Conservation (phyloP, 1,284 basidiomycete genomes). For the Sutorius eximius region DNA sequence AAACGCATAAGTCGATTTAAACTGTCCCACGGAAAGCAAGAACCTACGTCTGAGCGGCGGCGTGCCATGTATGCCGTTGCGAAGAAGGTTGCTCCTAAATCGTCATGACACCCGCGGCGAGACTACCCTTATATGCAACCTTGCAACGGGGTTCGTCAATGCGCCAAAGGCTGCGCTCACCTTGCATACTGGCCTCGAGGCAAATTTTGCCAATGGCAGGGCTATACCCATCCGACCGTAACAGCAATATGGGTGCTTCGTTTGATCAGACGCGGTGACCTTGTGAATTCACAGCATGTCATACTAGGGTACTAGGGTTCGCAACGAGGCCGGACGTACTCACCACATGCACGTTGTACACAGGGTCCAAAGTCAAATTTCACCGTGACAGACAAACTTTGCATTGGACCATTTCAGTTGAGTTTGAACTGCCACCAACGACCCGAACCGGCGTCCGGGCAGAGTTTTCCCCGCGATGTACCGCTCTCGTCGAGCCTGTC, state of each 20-base stretch:
- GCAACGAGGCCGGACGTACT: conserved; percentile 9
- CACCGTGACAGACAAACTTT: background rate
- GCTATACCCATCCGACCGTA: conserved; percentile 1
- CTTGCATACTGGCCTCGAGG: conserved; percentile 1
- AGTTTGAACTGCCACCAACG: background rate
- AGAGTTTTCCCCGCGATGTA: background rate
- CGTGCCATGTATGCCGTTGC: conserved; percentile 6
- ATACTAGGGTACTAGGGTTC: background rate
- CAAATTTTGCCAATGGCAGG: conserved; percentile 3
- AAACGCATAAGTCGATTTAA: conserved; percentile 2
- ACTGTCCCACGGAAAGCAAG: background rate
- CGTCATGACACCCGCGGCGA: background rate
- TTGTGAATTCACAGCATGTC: conserved; percentile 10
- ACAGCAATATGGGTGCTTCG: background rate
- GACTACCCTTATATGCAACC: conserved; percentile 16
- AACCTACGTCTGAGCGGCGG: conserved; percentile 14
- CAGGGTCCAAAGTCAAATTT: background rate
- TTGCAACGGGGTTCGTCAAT: background rate
- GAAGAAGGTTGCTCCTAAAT: background rate
- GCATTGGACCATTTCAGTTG: background rate
- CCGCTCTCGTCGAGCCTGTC: background rate
- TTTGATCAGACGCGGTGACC: conserved; percentile 20
- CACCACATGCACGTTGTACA: conserved; percentile 11
- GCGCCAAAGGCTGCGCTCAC: background rate
- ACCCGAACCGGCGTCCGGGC: background rate